phyloP scores from a whole-genome alignment of 2,329 filamentous ascomycete species.

The Aspergillus sergii region DNA sequence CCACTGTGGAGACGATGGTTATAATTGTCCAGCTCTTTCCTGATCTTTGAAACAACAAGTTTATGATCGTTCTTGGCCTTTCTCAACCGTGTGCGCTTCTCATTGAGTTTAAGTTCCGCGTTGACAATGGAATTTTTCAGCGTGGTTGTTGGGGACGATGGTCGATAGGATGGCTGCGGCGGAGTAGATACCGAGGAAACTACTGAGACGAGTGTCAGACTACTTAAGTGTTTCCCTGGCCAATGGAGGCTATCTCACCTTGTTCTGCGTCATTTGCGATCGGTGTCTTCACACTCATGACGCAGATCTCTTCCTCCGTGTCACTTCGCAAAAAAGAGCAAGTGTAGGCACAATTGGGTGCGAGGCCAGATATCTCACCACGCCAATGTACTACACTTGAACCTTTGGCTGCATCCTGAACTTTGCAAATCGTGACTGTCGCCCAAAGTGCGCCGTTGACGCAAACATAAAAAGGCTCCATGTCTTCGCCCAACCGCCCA shows the following conservation, averaged over 20 bases:
- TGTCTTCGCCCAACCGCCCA: conserved; percentile 31
- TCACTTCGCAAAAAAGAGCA: conserved; percentile 63
- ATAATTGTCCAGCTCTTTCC: conserved; percentile 63
- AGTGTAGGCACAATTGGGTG: conserved; percentile 65
- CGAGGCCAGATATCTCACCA: conserved; percentile 66
- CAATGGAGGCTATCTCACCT: conserved; percentile 42
- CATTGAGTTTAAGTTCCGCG: conserved; percentile 62
- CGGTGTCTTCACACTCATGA: conserved; percentile 64
- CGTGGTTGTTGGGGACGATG: conserved; percentile 66
- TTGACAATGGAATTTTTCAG: conserved; percentile 66
- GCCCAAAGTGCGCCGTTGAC: conserved; percentile 68
- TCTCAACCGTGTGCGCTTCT: conserved; percentile 61
- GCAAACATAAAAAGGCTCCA: conserved; percentile 66
- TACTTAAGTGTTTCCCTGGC: neutral
- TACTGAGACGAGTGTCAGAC: conserved; percentile 18
- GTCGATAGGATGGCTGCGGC: conserved; percentile 61
- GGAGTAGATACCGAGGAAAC: conserved; percentile 49
- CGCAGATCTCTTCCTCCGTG: conserved; percentile 60
- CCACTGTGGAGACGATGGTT: conserved; percentile 61
- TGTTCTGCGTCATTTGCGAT: conserved; percentile 61
- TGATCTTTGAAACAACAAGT: conserved; percentile 58
- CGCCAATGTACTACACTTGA: conserved; percentile 55
- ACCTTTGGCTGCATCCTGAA: conserved; percentile 47
- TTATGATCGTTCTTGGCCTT: conserved; percentile 65
- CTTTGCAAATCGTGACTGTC: conserved; percentile 57